These are phyloP conservation scores for Purshia tridentata DNA, from an alignment of 306 rosid species.

Conservation along the genomic window DNA sequence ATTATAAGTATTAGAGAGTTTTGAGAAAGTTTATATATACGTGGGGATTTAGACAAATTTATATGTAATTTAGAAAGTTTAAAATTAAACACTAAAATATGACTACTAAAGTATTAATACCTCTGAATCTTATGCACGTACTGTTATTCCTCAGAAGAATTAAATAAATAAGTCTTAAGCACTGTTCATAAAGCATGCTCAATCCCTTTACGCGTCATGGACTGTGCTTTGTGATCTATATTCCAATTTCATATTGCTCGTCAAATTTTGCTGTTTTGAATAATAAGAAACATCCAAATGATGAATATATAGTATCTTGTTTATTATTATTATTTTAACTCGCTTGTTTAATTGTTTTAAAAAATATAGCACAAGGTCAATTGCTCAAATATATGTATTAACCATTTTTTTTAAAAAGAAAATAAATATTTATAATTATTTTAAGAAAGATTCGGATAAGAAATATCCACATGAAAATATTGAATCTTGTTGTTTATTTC, in stretches of 20 bases:
- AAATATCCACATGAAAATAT: background rate
- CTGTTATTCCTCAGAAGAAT: no score
- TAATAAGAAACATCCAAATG: background rate
- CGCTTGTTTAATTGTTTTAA: no score
- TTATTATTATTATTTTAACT: background rate
- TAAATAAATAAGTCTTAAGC: background rate
- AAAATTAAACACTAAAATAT: no score
- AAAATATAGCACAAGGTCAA: background rate
- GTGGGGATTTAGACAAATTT: no score
- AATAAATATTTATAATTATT: no score
- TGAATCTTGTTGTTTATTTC: background rate
- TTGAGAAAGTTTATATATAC: no score
- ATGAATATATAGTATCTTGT: background rate
- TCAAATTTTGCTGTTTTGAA: conserved; percentile 1
- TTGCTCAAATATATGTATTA: no score
- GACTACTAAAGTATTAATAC: background rate
- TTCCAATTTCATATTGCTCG: background rate
- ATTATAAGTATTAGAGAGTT: no score
- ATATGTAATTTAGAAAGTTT: no score
- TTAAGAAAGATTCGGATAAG: no score
- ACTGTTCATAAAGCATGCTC: background rate
- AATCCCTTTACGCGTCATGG: background rate
- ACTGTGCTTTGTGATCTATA: background rate
- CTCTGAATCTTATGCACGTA: background rate
- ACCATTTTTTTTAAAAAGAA: no score